Conservation (phyloP, 768 basidiomycete species). For the Rhizopogon roseolus region DNA sequence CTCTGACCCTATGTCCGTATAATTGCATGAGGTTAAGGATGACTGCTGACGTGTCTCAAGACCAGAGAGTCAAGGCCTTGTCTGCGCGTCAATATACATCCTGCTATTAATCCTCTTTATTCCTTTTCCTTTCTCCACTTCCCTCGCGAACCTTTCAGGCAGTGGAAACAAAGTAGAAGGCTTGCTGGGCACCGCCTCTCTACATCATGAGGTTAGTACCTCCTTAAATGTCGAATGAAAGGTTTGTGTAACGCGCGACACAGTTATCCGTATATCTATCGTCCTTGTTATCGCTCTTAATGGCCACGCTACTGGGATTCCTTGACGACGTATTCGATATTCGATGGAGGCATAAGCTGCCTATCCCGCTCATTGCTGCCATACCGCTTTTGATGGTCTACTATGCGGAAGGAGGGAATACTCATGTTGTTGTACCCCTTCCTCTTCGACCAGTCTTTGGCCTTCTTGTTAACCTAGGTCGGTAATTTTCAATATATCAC, state of each 20-base stretch:
- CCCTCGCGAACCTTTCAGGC: slow-evolving; percentile 45
- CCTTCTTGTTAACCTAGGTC: slow-evolving; percentile 84
- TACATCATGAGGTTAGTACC: slow-evolving; percentile 66
- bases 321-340: slow-evolving; percentile 98
- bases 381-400: slow-evolving; percentile 96
- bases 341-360: slow-evolving; percentile 96
- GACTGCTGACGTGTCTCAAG: slow-evolving; percentile 35
- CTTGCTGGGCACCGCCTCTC: slow-evolving; percentile 41
- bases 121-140: slow-evolving; percentile 87
- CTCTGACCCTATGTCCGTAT: slow-evolving; percentile 59
- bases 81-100: slow-evolving; percentile 87
- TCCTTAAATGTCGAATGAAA: neutral
- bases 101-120: slow-evolving; percentile 87
- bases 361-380: slow-evolving; percentile 93
- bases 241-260: neutral
- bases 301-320: slow-evolving; percentile 92
- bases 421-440: slow-evolving; percentile 89
- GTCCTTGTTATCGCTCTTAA: slow-evolving; percentile 84
- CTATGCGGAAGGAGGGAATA: slow-evolving; percentile 91
- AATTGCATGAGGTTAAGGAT: neutral
- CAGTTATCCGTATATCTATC: slow-evolving; percentile 92
- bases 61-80: slow-evolving; percentile 91
- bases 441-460: slow-evolving; percentile 71
- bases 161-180: slow-evolving; percentile 43
- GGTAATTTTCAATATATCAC: slow-evolving; percentile 15